phyloP scores from a whole-genome alignment of 768 basidiomycete species.

The Macrolepiota fuliginosa region DNA sequence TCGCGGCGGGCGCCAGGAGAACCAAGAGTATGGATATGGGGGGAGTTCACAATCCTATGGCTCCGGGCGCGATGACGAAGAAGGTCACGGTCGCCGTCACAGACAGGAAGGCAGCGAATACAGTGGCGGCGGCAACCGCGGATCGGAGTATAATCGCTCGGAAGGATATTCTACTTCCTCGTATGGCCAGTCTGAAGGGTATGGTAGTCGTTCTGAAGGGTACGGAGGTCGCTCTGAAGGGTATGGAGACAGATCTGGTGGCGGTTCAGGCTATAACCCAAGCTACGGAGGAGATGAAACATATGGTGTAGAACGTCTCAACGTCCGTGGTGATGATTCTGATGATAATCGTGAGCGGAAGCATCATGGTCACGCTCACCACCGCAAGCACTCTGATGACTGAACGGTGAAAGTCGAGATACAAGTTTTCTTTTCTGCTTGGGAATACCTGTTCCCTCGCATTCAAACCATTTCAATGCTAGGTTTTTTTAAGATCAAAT shows the following conservation, averaged over 20 bases:
- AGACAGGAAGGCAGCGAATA: not conserved
- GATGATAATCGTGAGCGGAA: constrained; percentile 27
- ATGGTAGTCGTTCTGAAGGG: not conserved
- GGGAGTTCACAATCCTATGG: not conserved
- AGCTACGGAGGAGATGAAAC: constrained; percentile 40
- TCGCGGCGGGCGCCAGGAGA: not conserved
- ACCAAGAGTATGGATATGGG: constrained; percentile 13
- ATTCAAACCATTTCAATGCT: no score
- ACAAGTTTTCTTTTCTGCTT: not conserved
- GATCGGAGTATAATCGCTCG: not conserved
- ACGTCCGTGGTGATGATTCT: constrained; percentile 32
- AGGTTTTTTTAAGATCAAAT: no score
- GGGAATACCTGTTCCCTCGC: not conserved
- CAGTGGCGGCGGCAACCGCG: not conserved
- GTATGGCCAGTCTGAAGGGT: constrained; percentile 8
- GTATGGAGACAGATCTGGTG: not conserved
- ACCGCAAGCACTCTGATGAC: constrained; percentile 6
- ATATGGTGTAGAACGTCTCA: constrained; percentile 51
- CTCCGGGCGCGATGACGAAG: constrained; percentile 17
- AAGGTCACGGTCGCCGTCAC: not conserved
- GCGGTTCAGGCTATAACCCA: constrained; percentile 22
- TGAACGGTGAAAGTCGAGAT: not conserved
- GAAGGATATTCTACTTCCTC: constrained; percentile 11
- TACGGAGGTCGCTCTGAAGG: constrained; percentile 1
- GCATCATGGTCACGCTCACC: constrained; percentile 9